Conservation (phyloP, 768 basidiomycete species). For the Lactifluus piperatus region DNA sequence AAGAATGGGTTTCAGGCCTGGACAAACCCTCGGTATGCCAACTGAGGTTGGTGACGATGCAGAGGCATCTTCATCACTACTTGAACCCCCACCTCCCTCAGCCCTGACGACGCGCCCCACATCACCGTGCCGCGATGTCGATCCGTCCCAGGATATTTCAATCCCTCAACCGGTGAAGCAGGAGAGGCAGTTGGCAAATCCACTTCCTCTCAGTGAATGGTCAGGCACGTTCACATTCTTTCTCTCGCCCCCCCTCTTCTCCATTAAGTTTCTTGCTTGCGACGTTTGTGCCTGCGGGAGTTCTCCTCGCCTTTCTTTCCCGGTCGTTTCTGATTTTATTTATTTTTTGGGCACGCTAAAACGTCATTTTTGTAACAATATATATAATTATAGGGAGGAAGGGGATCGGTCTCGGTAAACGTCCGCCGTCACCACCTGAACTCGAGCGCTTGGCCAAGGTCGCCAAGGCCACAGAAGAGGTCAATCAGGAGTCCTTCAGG, state of each 20-base stretch:
- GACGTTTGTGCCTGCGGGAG: no score
- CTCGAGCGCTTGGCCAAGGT: conserved; percentile 64
- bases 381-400: conserved; percentile 48
- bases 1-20: conserved; percentile 90
- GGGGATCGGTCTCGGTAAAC: conserved; percentile 67
- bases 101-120: not conserved
- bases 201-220: conserved; percentile 75
- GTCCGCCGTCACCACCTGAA: conserved; percentile 53
- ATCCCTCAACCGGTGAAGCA: not conserved
- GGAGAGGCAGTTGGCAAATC: conserved; percentile 46
- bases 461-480: conserved; percentile 51
- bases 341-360: no score
- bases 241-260: not conserved
- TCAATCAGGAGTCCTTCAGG: conserved; percentile 51
- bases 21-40: conserved; percentile 59
- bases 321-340: no score
- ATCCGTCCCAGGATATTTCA: not conserved
- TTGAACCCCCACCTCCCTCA: not conserved
- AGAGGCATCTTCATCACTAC: not conserved
- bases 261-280: not conserved
- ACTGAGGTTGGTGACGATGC: conserved; percentile 20
- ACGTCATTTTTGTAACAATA: not conserved
- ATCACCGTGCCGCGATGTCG: not conserved
- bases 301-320: no score
- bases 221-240: conserved; percentile 42